Evolutionary conservation across 2,329 filamentous ascomycete species (phyloP).

Genomic region (Aspergillus flavus): DNA sequence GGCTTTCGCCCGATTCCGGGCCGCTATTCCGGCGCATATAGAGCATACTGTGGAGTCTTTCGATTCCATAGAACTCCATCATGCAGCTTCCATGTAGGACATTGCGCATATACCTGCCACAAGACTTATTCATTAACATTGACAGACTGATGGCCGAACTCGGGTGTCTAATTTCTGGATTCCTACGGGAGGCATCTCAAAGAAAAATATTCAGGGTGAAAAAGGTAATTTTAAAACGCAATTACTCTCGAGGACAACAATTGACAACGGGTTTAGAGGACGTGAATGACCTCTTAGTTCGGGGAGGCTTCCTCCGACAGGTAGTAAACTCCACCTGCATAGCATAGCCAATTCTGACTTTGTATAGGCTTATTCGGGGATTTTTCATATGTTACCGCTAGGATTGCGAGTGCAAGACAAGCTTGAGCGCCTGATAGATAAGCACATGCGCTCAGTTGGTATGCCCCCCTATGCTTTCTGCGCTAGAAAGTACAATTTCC

Average conservation of each 20-base stretch:
- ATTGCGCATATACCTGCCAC: background rate
- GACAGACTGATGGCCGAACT: constrained; percentile 58
- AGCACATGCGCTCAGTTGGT: constrained; percentile 81
- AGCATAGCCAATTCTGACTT: constrained; percentile 2
- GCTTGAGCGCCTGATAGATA: constrained; percentile 80
- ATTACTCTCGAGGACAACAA: constrained; percentile 28
- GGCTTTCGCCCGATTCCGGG: constrained; percentile 27
- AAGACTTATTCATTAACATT: constrained; percentile 15
- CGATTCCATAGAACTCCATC: constrained; percentile 20
- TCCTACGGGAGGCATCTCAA: constrained; percentile 70
- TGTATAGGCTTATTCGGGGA: constrained; percentile 75
- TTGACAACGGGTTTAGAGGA: constrained; percentile 54
- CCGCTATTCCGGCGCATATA: constrained; percentile 27
- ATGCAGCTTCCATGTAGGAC: constrained; percentile 42
- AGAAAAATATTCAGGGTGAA: constrained; percentile 54
- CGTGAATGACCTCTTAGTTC: constrained; percentile 67
- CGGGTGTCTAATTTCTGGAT: constrained; percentile 77
- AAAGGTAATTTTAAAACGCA: constrained; percentile 30
- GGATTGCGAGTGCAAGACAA: constrained; percentile 88
- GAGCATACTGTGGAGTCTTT: constrained; percentile 28
- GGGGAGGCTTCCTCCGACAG: constrained; percentile 74
- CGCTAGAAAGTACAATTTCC: background rate
- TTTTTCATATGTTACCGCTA: constrained; percentile 89
- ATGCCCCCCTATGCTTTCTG: constrained; percentile 17
- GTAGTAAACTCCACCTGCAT: constrained; percentile 43